Evolutionary conservation across 805 yeast species (phyloP), one percentile per base, ranked within the genome.

Genomic region (Candida peoriensis): DNA sequence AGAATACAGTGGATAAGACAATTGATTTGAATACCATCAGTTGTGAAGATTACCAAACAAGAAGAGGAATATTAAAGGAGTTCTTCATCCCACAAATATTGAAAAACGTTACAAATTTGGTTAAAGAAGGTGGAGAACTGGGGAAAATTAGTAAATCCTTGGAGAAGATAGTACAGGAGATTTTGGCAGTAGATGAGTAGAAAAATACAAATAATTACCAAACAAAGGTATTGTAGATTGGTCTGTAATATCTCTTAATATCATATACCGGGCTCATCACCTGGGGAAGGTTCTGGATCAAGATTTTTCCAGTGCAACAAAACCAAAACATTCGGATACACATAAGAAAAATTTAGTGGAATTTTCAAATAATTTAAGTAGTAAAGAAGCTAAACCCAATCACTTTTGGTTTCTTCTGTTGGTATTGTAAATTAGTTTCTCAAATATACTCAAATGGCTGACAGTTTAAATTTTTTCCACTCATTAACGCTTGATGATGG

Each of bases 41-140:
- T 1, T 72, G 84, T 14, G 89, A 82, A 44, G 90, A 83, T 54
- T 54, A 63, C 22, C 60, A 62, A 4, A 75, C 81, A 2, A 63
- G 93, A 48, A 52, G 72, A 20, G 66, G 66, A 33, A 61, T 78
- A 0, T 57, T 83, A 37, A 52, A 60, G 27, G 83, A 77, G 36
- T 66, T 73, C 18, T 81, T 78, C 48, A 48, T 60, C 28, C 55
- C 57, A 2, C 74, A 73, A 9, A 62, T 84, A 32, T 36, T 48
- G 15, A 66, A 61, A 30, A 81, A 84, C 24, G 61, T 81, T 16
- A 62, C 58, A 1, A 63, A 63, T 25, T 48, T 75, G 21, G 56
- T 76, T 8, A 76, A 75, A 47, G 93, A 83, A 44, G 94, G 87
- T 10, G 89, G 89, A 2, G 85, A 78, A 31, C 61, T 71, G 14